Evolutionary conservation across 2,329 filamentous ascomycete species (phyloP), one percentile per base, ranked within the genome.

Genomic region (Xylariaceae sp.): DNA sequence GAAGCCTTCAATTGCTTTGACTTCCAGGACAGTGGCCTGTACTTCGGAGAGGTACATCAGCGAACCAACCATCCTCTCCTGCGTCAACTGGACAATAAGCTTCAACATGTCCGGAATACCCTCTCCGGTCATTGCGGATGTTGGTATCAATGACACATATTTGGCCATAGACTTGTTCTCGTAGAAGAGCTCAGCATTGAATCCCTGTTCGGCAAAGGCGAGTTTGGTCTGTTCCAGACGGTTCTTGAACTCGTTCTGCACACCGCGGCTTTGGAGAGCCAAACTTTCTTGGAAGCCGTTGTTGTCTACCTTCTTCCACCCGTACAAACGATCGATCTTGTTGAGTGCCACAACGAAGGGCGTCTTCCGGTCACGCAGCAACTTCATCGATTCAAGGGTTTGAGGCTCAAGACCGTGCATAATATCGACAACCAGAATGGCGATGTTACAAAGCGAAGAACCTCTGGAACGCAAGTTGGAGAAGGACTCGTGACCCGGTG

Each of bases 401-500:
- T 99, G 94, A 19, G 87, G 92, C 74, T 99, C 94, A 46, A 99
- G 83, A 70, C 95, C 95, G 82, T 99, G 94, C 94, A 99, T 97
- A 68, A 99, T 99, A 78, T 99, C 94, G 64, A 99, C 92, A 42
- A 99, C 95, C 63, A 99, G 78, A 70, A 99, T 99, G 66, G 94
- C 94, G 75, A 99, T 99, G 78, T 99, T 99, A 75, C 95, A 99
- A 56, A 99, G 88, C 11, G 91, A 97, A 41, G 94, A 97, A 75
- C 94, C 94, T 76, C 95, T 86, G 63, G 92, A 96, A 68, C 95
- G 88, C 62, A 99, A 76, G 75, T 99, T 99, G 60, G 92, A 96
- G 84, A 99, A 99, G 68, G 94, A 99, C 84, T 99, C 94, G 91
- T 99, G 94, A 77, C 94, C 94, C 67, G 94, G 95, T 0, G 94